These are phyloP conservation scores for Podila minutissima DNA, from an alignment of 192 early-diverging fungal genomes.

Conservation along the genomic window DNA sequence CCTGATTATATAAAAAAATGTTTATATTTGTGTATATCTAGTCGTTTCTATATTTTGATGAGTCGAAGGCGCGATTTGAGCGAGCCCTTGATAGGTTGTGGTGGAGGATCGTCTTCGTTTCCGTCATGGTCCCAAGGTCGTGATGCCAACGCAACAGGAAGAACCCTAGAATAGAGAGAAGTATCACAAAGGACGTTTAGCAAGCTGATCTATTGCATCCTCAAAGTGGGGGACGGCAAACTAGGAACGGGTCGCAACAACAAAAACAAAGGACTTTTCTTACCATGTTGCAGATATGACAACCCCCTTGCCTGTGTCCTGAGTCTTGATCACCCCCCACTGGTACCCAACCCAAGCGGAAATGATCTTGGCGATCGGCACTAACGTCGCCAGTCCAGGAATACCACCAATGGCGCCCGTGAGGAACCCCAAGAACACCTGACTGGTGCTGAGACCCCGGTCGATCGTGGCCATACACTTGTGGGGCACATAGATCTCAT, in stretches of 20 bases:
- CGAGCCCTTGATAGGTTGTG: conserved; percentile 3
- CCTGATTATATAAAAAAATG: not conserved
- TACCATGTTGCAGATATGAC: conserved; percentile 55
- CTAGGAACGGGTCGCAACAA: not conserved
- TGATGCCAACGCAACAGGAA: conserved; percentile 54
- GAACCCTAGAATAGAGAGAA: conserved; percentile 29
- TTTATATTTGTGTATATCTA: not conserved
- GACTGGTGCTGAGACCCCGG: conserved; percentile 42
- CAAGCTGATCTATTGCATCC: not conserved
- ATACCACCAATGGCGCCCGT: conserved; percentile 15
- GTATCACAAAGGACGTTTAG: not conserved
- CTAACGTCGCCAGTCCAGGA: conserved; percentile 20
- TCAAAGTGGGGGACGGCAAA: not conserved
- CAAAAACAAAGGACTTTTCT: not conserved
- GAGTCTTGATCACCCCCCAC: conserved; percentile 50
- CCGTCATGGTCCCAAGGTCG: conserved; percentile 52
- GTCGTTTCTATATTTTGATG: conserved; percentile 9
- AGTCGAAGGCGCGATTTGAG: conserved; percentile 22
- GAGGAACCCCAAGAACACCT: conserved; percentile 43
- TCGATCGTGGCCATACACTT: conserved; percentile 45
- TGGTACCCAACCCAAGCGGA: conserved; percentile 55
- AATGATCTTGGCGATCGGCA: conserved; percentile 52
- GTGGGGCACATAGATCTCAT: conserved; percentile 52
- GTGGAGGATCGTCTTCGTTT: conserved; percentile 9
- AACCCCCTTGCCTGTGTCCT: conserved; percentile 48